Conservation (phyloP, 176 grass and related monocot species). For the Eremochloa ophiuroides region DNA sequence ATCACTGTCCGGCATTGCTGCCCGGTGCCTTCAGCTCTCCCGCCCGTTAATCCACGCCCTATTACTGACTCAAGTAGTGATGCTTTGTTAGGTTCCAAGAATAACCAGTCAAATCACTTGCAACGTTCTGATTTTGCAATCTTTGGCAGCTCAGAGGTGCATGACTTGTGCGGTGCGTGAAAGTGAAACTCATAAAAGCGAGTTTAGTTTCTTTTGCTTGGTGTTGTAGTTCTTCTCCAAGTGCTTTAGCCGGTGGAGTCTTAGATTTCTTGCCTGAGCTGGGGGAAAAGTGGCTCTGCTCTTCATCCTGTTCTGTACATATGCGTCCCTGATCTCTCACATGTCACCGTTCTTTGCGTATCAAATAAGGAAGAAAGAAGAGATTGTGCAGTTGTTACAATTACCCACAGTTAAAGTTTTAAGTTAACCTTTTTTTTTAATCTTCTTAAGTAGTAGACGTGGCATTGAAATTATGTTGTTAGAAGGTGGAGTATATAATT, state of each 20-base stretch:
- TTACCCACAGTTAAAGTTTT: neutral
- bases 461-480: neutral
- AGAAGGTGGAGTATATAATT: constrained; percentile 9
- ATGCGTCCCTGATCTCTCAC: constrained; percentile 28
- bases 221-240: neutral
- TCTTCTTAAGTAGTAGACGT: neutral
- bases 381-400: neutral
- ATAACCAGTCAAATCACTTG: constrained; percentile 42
- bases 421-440: neutral
- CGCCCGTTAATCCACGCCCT: neutral
- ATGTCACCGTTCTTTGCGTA: constrained; percentile 25
- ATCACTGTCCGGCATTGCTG: constrained; percentile 68
- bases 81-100: constrained; percentile 15
- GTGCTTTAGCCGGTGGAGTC: neutral
- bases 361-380: neutral
- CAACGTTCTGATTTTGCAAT: constrained; percentile 49
- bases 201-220: constrained; percentile 6
- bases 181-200: constrained; percentile 28
- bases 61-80: neutral
- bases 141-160: constrained; percentile 42
- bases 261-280: constrained; percentile 22
- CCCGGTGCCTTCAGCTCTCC: neutral
- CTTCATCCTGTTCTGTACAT: constrained; percentile 58
- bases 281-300: constrained; percentile 9
- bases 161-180: constrained; percentile 35